Evolutionary conservation across 805 yeast species (phyloP).

Genomic region (Spathaspora hagerdaliae): DNA sequence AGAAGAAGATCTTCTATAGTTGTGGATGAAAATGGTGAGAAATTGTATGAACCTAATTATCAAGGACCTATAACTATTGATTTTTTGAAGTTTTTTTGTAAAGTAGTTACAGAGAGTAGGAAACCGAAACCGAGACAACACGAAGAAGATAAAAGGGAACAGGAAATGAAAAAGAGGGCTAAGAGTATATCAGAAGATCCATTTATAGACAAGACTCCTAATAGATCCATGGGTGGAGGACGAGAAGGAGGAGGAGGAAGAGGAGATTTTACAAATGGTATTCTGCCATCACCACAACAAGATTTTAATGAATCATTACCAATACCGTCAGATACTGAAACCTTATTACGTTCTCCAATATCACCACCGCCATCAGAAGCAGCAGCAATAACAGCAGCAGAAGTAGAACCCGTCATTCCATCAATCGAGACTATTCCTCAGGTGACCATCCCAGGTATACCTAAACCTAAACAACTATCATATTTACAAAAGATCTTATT

Average conservation of each 20-base stretch:
- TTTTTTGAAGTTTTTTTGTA: constrained; percentile 32
- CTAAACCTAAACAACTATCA: constrained; percentile 13
- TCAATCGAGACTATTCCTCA: background rate
- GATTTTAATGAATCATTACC: constrained; percentile 27
- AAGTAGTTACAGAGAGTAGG: constrained; percentile 14
- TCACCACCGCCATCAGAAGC: background rate
- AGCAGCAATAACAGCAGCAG: background rate
- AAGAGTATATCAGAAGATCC: constrained; percentile 4
- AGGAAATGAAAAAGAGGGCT: background rate
- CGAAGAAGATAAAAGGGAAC: background rate
- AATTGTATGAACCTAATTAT: constrained; percentile 25
- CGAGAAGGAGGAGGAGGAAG: constrained; percentile 7
- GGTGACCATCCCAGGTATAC: background rate
- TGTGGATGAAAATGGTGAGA: constrained; percentile 17
- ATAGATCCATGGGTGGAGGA: background rate
- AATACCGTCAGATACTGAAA: constrained; percentile 16
- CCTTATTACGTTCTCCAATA: constrained; percentile 1
- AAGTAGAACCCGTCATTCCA: background rate
- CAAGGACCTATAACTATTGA: constrained; percentile 36
- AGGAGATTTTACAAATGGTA: constrained; percentile 5
- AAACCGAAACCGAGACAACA: background rate
- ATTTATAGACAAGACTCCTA: constrained; percentile 6
- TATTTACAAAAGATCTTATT: constrained; percentile 31
- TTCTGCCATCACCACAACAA: constrained; percentile 8
- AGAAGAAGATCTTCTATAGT: constrained; percentile 27